These are phyloP conservation scores for Microthyrium microscopicum DNA, from an alignment of 2,329 filamentous ascomycete genomes.

Conservation along the genomic window DNA sequence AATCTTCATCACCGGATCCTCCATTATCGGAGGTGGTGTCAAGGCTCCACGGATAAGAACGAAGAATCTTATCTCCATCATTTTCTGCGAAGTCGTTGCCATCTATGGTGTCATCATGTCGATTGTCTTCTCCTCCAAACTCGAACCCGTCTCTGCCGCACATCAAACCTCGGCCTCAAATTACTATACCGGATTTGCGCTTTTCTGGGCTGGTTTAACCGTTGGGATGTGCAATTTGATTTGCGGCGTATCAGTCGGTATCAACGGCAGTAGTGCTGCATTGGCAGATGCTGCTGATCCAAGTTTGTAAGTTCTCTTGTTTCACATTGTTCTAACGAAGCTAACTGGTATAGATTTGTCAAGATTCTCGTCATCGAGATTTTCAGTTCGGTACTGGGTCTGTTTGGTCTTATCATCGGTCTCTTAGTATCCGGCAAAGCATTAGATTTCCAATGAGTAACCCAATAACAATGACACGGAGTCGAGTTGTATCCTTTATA, in stretches of 20 bases:
- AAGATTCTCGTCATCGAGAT: conserved; percentile 99
- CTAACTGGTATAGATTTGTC: conserved; percentile 74
- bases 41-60: conserved; percentile 94
- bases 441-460: conserved; percentile 44
- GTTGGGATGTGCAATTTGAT: conserved; percentile 93
- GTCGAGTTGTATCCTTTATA: too few species aligned
- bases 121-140: conserved; percentile 89
- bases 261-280: conserved; percentile 94
- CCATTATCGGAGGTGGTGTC: conserved; percentile 92
- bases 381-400: conserved; percentile 90
- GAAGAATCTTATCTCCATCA: conserved; percentile 99
- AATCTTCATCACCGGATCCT: conserved; percentile 96
- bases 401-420: conserved; percentile 92
- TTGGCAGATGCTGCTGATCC: conserved; percentile 89
- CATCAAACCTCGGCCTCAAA: conserved; percentile 57
- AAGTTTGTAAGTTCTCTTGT: conserved; percentile 48
- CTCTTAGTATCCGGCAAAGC: conserved; percentile 78
- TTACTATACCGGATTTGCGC: conserved; percentile 85
- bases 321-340: conserved; percentile 8
- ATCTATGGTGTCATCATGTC: conserved; percentile 99
- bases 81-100: conserved; percentile 98
- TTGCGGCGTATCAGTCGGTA: conserved; percentile 90
- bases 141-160: conserved; percentile 48
- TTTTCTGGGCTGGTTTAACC: conserved; percentile 92
- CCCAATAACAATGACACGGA: too few species aligned